Conservation (phyloP, 257 asterid species). For the Ajuga chamaepitys region DNA sequence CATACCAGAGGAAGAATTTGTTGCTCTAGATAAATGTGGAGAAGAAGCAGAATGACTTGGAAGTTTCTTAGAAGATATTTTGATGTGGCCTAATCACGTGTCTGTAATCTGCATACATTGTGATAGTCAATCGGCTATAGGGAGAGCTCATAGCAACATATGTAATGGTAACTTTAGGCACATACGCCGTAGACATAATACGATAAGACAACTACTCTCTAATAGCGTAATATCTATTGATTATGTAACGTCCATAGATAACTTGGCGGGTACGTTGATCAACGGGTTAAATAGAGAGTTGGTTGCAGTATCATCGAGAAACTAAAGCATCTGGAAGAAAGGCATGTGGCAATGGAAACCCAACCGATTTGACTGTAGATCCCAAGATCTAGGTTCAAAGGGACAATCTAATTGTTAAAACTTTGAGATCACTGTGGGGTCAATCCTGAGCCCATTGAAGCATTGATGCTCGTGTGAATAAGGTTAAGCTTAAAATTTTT, state of each 20-base stretch:
- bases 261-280: too few relatives aligned
- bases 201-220: too few relatives aligned
- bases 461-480: too few relatives aligned
- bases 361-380: too few relatives aligned
- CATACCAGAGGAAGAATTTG: neutral
- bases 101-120: neutral
- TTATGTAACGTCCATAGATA: neutral
- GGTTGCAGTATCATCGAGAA: neutral
- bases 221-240: neutral
- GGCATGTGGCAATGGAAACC: neutral
- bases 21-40: neutral
- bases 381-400: neutral
- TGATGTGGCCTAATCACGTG: neutral
- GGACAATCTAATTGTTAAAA: too few relatives aligned
- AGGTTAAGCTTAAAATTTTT: too few relatives aligned
- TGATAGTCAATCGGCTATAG: neutral
- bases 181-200: too few relatives aligned
- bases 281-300: too few relatives aligned
- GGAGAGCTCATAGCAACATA: neutral
- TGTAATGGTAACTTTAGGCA: neutral
- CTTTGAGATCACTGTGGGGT: too few relatives aligned
- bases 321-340: neutral
- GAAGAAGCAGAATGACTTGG: too few relatives aligned
- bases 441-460: too few relatives aligned
- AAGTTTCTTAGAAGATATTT: too few relatives aligned